Evolutionary conservation across 768 basidiomycete genomes (phyloP).

Genomic region (Strobilomyces confusus): DNA sequence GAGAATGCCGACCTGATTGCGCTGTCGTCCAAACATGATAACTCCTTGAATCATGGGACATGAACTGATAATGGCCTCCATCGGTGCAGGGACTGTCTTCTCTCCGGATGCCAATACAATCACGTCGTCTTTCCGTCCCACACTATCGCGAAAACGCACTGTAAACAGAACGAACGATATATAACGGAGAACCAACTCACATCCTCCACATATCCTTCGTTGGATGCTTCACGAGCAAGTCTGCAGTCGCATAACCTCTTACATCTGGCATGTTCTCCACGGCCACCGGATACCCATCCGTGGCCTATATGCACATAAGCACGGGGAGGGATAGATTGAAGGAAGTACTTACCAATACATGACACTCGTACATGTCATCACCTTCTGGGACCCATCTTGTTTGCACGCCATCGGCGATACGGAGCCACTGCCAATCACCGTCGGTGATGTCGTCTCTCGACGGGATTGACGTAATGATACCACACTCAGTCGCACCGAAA

Average conservation of each 20-base stretch:
- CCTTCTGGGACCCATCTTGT: slow-evolving; percentile 30
- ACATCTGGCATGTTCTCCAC: slow-evolving; percentile 34
- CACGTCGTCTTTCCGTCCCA: slow-evolving; percentile 36
- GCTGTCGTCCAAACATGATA: slow-evolving; percentile 31
- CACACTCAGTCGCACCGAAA: slow-evolving; percentile 24
- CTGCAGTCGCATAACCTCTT: slow-evolving; percentile 36
- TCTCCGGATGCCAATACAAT: slow-evolving; percentile 30
- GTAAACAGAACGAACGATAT: neutral
- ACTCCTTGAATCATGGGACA: slow-evolving; percentile 18
- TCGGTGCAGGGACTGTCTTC: slow-evolving; percentile 33
- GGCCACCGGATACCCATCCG: neutral
- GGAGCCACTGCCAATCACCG: slow-evolving; percentile 18
- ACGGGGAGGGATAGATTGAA: neutral
- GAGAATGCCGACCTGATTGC: slow-evolving; percentile 27
- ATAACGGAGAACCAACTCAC: neutral
- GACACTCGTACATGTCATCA: slow-evolving; percentile 32
- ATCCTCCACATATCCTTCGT: slow-evolving; percentile 28
- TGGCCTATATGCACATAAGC: neutral
- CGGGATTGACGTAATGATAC: neutral
- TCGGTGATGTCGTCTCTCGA: slow-evolving; percentile 4
- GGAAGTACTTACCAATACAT: slow-evolving; percentile 28
- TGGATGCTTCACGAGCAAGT: slow-evolving; percentile 43
- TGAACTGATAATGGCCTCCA: slow-evolving; percentile 16
- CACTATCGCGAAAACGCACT: slow-evolving; percentile 16
- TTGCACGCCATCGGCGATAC: slow-evolving; percentile 9